phyloP scores from a whole-genome alignment of 108 stramenopile genomes.

The Cyclotella baltica region DNA sequence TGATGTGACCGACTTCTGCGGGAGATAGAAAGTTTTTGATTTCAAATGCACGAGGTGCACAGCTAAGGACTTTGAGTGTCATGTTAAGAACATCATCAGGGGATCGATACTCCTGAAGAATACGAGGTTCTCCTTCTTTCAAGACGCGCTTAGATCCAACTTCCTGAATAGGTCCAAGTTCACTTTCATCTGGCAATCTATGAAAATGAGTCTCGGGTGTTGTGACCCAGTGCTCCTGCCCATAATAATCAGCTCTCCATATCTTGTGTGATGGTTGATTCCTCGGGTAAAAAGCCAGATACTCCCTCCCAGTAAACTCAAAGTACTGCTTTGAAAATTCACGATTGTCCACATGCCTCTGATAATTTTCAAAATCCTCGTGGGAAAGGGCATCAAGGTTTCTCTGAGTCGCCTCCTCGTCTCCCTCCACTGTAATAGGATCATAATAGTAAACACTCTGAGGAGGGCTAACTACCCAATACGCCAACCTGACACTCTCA shows the following conservation, averaged over 20 bases:
- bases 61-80: slow-evolving; percentile 78
- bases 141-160: slow-evolving; percentile 43
- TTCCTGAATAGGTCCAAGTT: slow-evolving; percentile 41
- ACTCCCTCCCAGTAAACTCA: slow-evolving; percentile 62
- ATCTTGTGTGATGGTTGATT: slow-evolving; percentile 66
- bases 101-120: slow-evolving; percentile 71
- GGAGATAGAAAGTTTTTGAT: slow-evolving; percentile 83
- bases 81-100: slow-evolving; percentile 65
- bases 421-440: slow-evolving; percentile 63
- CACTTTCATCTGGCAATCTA: slow-evolving; percentile 49
- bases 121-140: slow-evolving; percentile 56
- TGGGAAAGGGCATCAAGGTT: slow-evolving; percentile 56
- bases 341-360: slow-evolving; percentile 52
- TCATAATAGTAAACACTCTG: slow-evolving; percentile 71
- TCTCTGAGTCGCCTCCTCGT: slow-evolving; percentile 62
- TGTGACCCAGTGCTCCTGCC: slow-evolving; percentile 84
- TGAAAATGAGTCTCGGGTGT: slow-evolving; percentile 82
- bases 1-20: slow-evolving; percentile 88
- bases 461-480: slow-evolving; percentile 27
- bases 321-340: slow-evolving; percentile 67
- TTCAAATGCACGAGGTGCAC: slow-evolving; percentile 86
- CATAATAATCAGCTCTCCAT: slow-evolving; percentile 82
- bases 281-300: slow-evolving; percentile 52
- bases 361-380: slow-evolving; percentile 57
- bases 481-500: slow-evolving; percentile 37